Percentiles rank a stretch among this genome's conserved stretches.
These are phyloP conservation scores for Anisodus tanguticus DNA, from an alignment of 257 asterid genomes.

Conservation along the genomic window DNA sequence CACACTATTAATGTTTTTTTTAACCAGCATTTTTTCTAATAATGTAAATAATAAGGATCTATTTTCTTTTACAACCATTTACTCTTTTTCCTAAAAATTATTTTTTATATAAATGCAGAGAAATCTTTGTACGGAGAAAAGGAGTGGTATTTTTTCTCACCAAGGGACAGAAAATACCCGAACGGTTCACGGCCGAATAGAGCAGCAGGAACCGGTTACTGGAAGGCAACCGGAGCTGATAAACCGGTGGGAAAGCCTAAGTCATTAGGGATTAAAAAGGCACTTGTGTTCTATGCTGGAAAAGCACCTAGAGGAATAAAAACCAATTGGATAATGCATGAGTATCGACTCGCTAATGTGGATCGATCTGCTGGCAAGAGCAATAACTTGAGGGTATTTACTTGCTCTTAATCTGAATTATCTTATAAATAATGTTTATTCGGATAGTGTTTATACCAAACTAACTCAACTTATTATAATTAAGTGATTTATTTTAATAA, in stretches of 20 bases:
- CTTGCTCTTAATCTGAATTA: background rate
- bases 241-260: slow-evolving; percentile 73
- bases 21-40: background rate
- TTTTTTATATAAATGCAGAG: slow-evolving; percentile 36
- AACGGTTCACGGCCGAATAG: slow-evolving; percentile 77
- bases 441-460: no score
- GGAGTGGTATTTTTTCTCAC: slow-evolving; percentile 75
- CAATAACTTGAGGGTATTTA: slow-evolving; percentile 56
- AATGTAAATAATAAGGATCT: background rate
- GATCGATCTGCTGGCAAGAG: slow-evolving; percentile 67
- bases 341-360: slow-evolving; percentile 69
- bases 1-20: no score
- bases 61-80: background rate
- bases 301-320: slow-evolving; percentile 69
- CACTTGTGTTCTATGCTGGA: slow-evolving; percentile 73
- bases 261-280: slow-evolving; percentile 64
- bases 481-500: no score
- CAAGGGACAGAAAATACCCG: slow-evolving; percentile 73
- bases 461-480: no score
- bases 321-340: slow-evolving; percentile 83
- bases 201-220: slow-evolving; percentile 67
- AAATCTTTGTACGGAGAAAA: slow-evolving; percentile 70
- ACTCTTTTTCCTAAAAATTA: background rate
- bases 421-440: no score
- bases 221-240: slow-evolving; percentile 86